Percentiles rank a stretch among this genome's conserved stretches.
Evolutionary conservation across 495 filamentous ascomycete species (phyloP).

Genomic region (Diplogelasinospora grovesii): DNA sequence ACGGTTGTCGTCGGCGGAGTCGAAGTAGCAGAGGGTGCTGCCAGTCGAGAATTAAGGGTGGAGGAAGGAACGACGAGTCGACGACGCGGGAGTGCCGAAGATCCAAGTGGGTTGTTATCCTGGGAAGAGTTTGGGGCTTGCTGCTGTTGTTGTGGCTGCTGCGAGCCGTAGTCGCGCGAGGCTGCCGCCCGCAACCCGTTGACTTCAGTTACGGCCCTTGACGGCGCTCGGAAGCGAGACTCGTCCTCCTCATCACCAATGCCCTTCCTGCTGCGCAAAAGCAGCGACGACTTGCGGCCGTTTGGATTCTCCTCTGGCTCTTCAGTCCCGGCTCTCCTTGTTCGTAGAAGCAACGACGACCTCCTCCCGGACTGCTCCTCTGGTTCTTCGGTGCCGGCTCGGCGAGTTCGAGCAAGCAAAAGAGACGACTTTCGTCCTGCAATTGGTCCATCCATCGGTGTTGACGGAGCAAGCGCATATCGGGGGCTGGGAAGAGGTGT

Average conservation of each 20-base stretch:
- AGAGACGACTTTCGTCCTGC: slow-evolving; percentile 41
- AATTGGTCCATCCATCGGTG: slow-evolving; percentile 20
- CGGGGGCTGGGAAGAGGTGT: slow-evolving; percentile 35
- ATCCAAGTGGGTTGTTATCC: slow-evolving; percentile 21
- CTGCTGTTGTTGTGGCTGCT: no score
- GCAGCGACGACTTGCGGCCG: slow-evolving; percentile 35
- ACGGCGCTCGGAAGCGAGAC: slow-evolving; percentile 44
- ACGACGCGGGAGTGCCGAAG: slow-evolving; percentile 38
- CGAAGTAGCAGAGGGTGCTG: slow-evolving; percentile 19
- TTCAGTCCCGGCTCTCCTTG: slow-evolving; percentile 40
- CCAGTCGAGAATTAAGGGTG: slow-evolving; percentile 32
- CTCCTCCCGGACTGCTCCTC: slow-evolving; percentile 37
- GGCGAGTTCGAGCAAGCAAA: slow-evolving; percentile 34
- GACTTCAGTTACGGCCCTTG: slow-evolving; percentile 53
- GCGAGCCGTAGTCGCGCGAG: slow-evolving; percentile 27
- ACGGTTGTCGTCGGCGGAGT: slow-evolving; percentile 18
- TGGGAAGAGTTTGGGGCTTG: slow-evolving; percentile 21
- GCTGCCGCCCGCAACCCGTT: slow-evolving; percentile 26
- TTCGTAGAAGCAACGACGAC: slow-evolving; percentile 38
- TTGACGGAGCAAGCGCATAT: slow-evolving; percentile 26
- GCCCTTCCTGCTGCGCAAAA: slow-evolving; percentile 32
- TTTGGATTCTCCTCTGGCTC: slow-evolving; percentile 37
- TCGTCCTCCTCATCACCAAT: slow-evolving; percentile 43
- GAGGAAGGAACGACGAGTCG: slow-evolving; percentile 32
- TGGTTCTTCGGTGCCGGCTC: slow-evolving; percentile 39